phyloP scores from a whole-genome alignment of 495 filamentous ascomycete genomes.

The Penicillium silybi region DNA sequence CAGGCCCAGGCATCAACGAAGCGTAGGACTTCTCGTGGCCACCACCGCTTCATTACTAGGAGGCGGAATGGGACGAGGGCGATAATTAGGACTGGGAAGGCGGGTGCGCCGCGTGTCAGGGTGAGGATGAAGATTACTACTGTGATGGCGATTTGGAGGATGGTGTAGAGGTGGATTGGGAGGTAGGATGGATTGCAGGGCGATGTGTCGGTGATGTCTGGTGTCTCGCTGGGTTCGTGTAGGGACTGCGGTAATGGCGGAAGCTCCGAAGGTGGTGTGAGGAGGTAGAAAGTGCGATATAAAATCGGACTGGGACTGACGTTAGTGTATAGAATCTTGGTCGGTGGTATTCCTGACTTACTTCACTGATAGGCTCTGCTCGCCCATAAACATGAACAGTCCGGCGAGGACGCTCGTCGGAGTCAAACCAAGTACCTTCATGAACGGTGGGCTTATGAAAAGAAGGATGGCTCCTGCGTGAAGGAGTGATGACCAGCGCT shows the following conservation, averaged over 20 bases:
- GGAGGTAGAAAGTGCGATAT: slow-evolving; percentile 57
- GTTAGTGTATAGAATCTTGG: not conserved
- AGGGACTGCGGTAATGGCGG: slow-evolving; percentile 51
- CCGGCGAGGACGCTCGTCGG: slow-evolving; percentile 67
- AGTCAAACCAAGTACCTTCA: slow-evolving; percentile 65
- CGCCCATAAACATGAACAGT: slow-evolving; percentile 70
- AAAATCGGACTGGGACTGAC: slow-evolving; percentile 49
- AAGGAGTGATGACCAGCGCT: slow-evolving; percentile 63
- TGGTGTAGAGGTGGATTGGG: slow-evolving; percentile 61
- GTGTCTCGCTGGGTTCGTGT: slow-evolving; percentile 4
- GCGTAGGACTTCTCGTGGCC: slow-evolving; percentile 56
- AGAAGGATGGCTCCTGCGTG: slow-evolving; percentile 58
- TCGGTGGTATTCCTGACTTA: slow-evolving; percentile 15
- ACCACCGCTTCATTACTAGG: slow-evolving; percentile 59
- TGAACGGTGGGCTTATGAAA: slow-evolving; percentile 64
- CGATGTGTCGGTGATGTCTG: not conserved
- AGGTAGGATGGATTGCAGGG: slow-evolving; percentile 38
- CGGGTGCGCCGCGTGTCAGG: slow-evolving; percentile 59
- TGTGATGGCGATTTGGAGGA: slow-evolving; percentile 58
- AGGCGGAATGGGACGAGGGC: slow-evolving; percentile 60
- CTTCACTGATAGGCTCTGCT: slow-evolving; percentile 67
- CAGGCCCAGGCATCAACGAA: slow-evolving; percentile 73
- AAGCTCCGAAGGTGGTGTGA: slow-evolving; percentile 62
- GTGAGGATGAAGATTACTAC: slow-evolving; percentile 61
- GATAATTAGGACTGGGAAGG: slow-evolving; percentile 66